Conservation (phyloP, 768 basidiomycete genomes). For the Boletellus emodensis region DNA sequence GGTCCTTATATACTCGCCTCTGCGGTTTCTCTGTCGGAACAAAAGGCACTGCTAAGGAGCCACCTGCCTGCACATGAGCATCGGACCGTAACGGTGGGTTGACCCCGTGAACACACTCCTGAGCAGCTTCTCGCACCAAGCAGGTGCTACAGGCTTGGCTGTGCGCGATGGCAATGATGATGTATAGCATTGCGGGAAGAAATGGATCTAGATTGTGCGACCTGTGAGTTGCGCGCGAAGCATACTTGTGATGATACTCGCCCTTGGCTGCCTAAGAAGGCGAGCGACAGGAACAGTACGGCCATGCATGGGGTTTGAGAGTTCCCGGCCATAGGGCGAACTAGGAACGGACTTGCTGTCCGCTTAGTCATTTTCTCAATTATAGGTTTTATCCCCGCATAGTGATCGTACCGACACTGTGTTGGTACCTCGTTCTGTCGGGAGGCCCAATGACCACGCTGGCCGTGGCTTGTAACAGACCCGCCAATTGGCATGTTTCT, state of each 20-base stretch:
- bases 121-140: background rate
- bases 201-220: background rate
- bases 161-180: background rate
- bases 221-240: background rate
- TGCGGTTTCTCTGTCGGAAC: background rate
- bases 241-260: background rate
- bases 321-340: too few species aligned
- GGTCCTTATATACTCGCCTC: slow-evolving; percentile 8
- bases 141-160: background rate
- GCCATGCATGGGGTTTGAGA: background rate
- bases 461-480: too few species aligned
- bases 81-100: background rate
- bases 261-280: background rate
- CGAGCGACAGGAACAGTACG: background rate
- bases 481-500: too few species aligned
- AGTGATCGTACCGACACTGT: too few species aligned
- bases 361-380: too few species aligned
- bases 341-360: too few species aligned
- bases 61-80: background rate
- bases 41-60: background rate
- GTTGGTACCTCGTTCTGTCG: too few species aligned
- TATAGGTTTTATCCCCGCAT: too few species aligned
- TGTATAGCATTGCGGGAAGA: background rate
- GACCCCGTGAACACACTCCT: too few species aligned
- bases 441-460: too few species aligned